Percentiles rank a stretch among this genome's conserved stretches.
phyloP scores from a whole-genome alignment of 176 grass and related monocot genomes.

The Urochloa ruziziensis region DNA sequence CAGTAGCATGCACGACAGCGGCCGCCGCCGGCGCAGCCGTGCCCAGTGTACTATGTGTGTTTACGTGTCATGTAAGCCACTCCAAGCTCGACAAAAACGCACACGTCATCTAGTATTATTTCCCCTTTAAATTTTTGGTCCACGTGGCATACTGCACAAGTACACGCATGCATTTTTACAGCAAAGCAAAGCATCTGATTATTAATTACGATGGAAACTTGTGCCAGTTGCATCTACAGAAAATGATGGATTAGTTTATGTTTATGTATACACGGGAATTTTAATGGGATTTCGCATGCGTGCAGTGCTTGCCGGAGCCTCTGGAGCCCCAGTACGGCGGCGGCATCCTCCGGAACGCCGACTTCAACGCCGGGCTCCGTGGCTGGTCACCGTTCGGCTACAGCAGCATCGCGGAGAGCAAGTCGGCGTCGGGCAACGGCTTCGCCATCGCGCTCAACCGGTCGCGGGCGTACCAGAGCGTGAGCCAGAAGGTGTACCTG shows the following conservation, averaged over 20 bases:
- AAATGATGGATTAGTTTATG: background rate
- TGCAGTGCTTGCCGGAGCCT: conserved; percentile 84
- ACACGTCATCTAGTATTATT: background rate
- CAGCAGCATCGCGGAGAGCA: conserved; percentile 27
- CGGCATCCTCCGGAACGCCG: conserved; percentile 70
- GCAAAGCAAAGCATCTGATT: background rate
- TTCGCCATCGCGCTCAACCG: conserved; percentile 42
- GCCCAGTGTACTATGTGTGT: background rate
- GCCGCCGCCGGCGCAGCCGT: background rate
- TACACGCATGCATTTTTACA: background rate
- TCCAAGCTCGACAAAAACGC: background rate
- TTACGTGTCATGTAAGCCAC: conserved; percentile 16
- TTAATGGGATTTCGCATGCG: background rate
- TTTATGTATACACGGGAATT: background rate
- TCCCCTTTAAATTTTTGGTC: background rate
- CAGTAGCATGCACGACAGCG: conserved; percentile 24
- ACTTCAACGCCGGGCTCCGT: conserved; percentile 52
- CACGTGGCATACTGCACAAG: conserved; percentile 1
- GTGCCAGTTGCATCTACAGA: background rate
- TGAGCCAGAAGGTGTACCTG: conserved; percentile 78
- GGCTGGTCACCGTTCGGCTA: conserved; percentile 70
- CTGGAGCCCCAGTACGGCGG: conserved; percentile 64
- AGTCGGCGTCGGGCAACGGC: conserved; percentile 50
- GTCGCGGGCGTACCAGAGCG: conserved; percentile 51
- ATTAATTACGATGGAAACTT: background rate